Evolutionary conservation across 192 early-diverging fungal species (phyloP).

Genomic region (Gigaspora rosea): DNA sequence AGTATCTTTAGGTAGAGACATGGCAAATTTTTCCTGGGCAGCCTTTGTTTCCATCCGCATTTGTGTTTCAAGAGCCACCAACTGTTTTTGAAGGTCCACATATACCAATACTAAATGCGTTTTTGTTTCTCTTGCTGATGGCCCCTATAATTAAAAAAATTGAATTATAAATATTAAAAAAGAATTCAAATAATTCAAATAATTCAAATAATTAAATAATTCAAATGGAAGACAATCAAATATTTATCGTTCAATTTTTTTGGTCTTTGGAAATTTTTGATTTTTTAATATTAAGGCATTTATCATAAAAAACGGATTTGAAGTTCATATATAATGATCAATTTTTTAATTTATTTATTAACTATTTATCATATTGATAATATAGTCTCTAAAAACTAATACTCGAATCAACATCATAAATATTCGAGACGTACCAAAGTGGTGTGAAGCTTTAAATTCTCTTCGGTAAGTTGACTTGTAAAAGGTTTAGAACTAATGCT

Average conservation of each 20-base stretch:
- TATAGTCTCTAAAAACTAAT: not conserved
- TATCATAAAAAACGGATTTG: too few relatives aligned
- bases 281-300: not conserved
- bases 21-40: not conserved
- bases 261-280: too few relatives aligned
- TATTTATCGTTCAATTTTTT: not conserved
- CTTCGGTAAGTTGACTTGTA: not conserved
- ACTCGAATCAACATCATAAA: not conserved
- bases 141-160: not conserved
- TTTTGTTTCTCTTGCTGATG: conserved; percentile 19
- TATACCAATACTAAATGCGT: conserved; percentile 16
- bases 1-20: conserved; percentile 9
- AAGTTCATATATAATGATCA: too few relatives aligned
- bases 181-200: too few relatives aligned
- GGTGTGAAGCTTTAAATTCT: conserved; percentile 21
- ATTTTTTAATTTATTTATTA: not conserved
- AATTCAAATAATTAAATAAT: too few relatives aligned
- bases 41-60: conserved; percentile 9
- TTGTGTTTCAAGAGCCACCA: conserved; percentile 17
- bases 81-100: conserved; percentile 17
- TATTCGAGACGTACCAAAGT: not conserved
- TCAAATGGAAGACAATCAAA: not conserved
- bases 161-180: not conserved
- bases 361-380: not conserved
- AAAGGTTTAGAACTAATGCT: not conserved